Conservation (phyloP, 345 rosid genomes). For the Litchi chinensis region DNA sequence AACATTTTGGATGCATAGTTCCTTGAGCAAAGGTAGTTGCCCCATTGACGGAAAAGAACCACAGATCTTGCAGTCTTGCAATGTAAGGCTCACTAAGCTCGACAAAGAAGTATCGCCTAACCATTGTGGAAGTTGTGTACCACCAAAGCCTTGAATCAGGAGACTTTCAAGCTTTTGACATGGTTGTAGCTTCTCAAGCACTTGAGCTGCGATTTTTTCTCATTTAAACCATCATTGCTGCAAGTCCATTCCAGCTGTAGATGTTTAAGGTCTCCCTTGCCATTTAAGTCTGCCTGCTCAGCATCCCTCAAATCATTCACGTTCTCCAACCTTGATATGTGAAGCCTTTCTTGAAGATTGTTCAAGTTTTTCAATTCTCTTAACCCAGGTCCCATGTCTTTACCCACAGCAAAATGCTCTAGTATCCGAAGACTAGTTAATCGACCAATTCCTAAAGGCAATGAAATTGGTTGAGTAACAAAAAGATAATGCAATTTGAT, state of each 20-base stretch:
- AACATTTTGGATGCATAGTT: constrained; percentile 32
- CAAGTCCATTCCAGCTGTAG: constrained; percentile 37
- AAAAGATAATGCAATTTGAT: constrained; percentile 8
- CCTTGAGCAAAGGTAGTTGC: constrained; percentile 39
- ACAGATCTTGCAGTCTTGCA: constrained; percentile 36
- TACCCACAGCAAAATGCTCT: neutral
- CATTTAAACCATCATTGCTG: constrained; percentile 3
- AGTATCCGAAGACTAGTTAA: neutral
- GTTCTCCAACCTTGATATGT: constrained; percentile 3
- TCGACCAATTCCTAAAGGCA: constrained; percentile 2
- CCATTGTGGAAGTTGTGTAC: constrained; percentile 41
- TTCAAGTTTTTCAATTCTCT: neutral
- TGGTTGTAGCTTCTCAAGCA: constrained; percentile 45
- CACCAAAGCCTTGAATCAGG: constrained; percentile 34
- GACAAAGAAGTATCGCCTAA: constrained; percentile 35
- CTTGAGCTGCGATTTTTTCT: constrained; percentile 23
- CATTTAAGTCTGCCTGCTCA: constrained; percentile 26
- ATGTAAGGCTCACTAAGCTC: constrained; percentile 23
- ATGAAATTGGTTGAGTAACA: too few species aligned
- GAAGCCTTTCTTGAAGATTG: neutral
- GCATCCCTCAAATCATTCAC: constrained; percentile 18
- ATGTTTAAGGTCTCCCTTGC: constrained; percentile 33
- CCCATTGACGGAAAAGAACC: constrained; percentile 44
- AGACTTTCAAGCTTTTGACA: constrained; percentile 35
- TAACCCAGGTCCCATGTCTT: neutral